Evolutionary conservation across 1,284 basidiomycete species (phyloP), one percentile per base, ranked within the genome.

Genomic region (Ceratobasidium sp.): DNA sequence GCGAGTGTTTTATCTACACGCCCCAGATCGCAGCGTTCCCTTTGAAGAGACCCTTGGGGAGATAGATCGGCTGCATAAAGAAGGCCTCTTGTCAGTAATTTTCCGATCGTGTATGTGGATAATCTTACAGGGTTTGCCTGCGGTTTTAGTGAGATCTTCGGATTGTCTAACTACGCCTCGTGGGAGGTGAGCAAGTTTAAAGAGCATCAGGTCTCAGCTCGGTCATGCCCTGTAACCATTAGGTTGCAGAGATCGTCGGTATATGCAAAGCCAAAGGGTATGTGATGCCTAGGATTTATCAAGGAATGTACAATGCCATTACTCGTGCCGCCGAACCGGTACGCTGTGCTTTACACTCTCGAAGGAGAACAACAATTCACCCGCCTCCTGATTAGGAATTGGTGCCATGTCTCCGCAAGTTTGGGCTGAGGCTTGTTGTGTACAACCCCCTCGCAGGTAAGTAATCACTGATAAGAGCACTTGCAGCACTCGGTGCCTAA

Each of bases 331-430:
- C 86, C 64, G 87, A 89, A 76, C 75, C 85, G 0, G 66, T 58
- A 71, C 29, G 51, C 37, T 39, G 4, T 41, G 11, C 22, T 41
- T 11, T 9, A 51, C 27, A 24, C 27, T 66, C 14, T 46, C 9
- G 37, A 48, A 6, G 6, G 27, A 24, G 13, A 24, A 22, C 39
- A 19, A 46, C n/a, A 31, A 14, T 37, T 6, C 14, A 37, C 1
- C 1, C 34, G 22, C 43, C 14, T 6, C 22, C 16, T 49, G 19
- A 19, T 11, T 37, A 71, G 66, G 87, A 89, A 79, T 82, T 88
- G n/a, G 81, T 88, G n/a, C 86, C 86, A 0, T 87, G 87, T 79
- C 83, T 84, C 75, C 83, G 88, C 68, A 88, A 88, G 77, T 87
- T 84, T 79, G 86, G 85, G 24, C 79, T 90, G 63, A 80, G 86